A percentile compares a stretch with the other conserved stretches of the same genome.
These are phyloP conservation scores for Anastatica hierochuntica DNA, from an alignment of 345 rosid species.

Conservation along the genomic window DNA sequence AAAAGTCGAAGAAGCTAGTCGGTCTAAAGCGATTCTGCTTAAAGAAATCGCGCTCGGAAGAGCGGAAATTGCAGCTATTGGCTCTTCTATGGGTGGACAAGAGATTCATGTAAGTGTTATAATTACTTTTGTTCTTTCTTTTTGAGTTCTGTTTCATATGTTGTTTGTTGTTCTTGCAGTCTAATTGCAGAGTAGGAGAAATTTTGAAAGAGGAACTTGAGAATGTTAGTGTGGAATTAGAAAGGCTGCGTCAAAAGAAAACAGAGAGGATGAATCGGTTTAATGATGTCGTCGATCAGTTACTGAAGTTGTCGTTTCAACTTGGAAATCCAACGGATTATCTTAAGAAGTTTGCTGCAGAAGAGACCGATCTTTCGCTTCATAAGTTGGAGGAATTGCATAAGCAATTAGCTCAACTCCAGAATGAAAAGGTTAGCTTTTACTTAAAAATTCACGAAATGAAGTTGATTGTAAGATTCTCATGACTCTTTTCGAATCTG, in stretches of 20 bases:
- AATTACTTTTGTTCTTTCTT: neutral
- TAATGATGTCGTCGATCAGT: conserved; percentile 33
- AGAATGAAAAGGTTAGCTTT: conserved; percentile 46
- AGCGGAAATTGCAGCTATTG: conserved; percentile 42
- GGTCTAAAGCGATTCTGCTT: conserved; percentile 32
- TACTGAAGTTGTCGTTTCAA: conserved; percentile 40
- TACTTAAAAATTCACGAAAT: no score
- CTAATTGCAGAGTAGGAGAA: conserved; percentile 27
- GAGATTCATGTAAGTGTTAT: conserved; percentile 26
- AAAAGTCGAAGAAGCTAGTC: conserved; percentile 43
- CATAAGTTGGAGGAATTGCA: conserved; percentile 43
- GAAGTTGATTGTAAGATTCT: neutral
- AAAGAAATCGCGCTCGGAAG: conserved; percentile 34
- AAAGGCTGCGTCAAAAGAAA: conserved; percentile 36
- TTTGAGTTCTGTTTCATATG: neutral
- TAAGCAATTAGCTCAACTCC: conserved; percentile 33
- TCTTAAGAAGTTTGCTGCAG: conserved; percentile 21
- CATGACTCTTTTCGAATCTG: neutral
- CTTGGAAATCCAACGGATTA: conserved; percentile 30
- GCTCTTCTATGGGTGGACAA: conserved; percentile 40
- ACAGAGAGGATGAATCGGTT: conserved; percentile 37
- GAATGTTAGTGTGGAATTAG: conserved; percentile 32
- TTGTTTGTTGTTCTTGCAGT: conserved; percentile 16
- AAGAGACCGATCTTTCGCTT: conserved; percentile 42
- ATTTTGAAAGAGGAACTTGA: conserved; percentile 41